Evolutionary conservation across 1,284 basidiomycete genomes (phyloP).

Genomic region (Sutorius eximius): DNA sequence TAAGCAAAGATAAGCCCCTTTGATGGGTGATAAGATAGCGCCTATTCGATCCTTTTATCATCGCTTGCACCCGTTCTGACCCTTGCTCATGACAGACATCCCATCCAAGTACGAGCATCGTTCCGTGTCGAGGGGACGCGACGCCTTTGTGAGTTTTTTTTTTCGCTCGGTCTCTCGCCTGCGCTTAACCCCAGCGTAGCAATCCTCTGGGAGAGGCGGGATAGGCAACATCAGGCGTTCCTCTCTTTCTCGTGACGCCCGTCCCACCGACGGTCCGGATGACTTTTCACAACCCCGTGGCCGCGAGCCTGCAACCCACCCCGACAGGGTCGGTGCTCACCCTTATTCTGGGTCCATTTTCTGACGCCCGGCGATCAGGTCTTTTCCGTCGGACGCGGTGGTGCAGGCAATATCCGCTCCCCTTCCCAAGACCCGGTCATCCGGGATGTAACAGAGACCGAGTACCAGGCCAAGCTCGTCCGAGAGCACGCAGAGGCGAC

Average conservation of each 20-base stretch:
- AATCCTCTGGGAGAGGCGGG: constrained; percentile 67
- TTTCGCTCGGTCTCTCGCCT: no score
- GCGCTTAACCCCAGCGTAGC: constrained; percentile 28
- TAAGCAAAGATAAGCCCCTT: constrained; percentile 27
- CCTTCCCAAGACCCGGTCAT: constrained; percentile 55
- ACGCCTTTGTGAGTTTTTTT: constrained; percentile 37
- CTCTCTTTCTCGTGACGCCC: constrained; percentile 43
- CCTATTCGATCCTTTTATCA: neutral
- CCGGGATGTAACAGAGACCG: constrained; percentile 22
- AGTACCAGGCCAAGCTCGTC: constrained; percentile 48
- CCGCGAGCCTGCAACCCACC: constrained; percentile 48
- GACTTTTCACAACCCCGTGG: constrained; percentile 48
- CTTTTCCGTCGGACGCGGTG: constrained; percentile 72
- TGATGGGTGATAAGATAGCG: constrained; percentile 25
- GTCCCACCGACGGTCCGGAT: constrained; percentile 41
- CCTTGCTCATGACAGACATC: constrained; percentile 27
- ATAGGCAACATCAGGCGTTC: constrained; percentile 61
- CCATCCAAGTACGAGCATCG: constrained; percentile 27
- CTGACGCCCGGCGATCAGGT: constrained; percentile 34
- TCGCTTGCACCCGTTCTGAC: constrained; percentile 1
- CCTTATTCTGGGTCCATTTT: neutral
- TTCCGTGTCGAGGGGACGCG: constrained; percentile 46
- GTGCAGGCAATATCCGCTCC: constrained; percentile 75
- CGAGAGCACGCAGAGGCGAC: constrained; percentile 40
- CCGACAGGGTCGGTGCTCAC: constrained; percentile 32